Conservation (phyloP, 73 alveolate species). For the Breviolum minutum region DNA sequence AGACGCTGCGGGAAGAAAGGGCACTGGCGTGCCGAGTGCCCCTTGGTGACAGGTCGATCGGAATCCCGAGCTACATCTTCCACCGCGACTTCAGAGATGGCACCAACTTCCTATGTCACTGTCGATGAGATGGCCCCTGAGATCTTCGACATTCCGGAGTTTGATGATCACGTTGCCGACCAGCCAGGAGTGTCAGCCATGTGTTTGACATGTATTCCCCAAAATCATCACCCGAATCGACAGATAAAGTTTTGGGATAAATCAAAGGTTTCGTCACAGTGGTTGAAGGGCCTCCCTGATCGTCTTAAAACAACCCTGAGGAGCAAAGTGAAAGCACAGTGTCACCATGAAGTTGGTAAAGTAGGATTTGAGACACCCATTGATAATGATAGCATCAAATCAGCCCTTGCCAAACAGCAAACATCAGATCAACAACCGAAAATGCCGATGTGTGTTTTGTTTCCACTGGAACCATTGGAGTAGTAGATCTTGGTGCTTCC, state of each 20-base stretch:
- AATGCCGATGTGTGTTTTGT: not conserved
- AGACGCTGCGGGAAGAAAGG: not conserved
- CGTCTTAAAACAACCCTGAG: not conserved
- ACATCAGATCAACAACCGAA: not conserved
- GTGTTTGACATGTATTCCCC: not conserved
- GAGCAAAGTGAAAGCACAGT: not conserved
- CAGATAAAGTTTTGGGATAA: too few relatives aligned
- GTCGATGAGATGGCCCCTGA: not conserved
- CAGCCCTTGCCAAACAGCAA: not conserved
- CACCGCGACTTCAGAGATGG: not conserved
- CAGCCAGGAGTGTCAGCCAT: not conserved
- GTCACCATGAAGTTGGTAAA: not conserved
- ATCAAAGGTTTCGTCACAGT: not conserved
- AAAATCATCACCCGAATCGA: not conserved
- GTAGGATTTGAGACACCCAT: not conserved
- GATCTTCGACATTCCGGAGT: not conserved
- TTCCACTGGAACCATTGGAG: not conserved
- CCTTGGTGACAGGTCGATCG: not conserved
- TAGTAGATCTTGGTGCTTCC: not conserved
- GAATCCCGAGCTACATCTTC: not conserved
- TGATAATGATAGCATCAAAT: not conserved
- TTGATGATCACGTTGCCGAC: not conserved
- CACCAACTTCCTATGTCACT: too few relatives aligned
- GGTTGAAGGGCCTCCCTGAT: not conserved
- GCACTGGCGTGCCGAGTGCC: constrained; percentile 1